Percentiles rank a stretch among this genome's conserved stretches.
Evolutionary conservation across 495 filamentous ascomycete species (phyloP).

Genomic region (Astrothelium macrocarpum): DNA sequence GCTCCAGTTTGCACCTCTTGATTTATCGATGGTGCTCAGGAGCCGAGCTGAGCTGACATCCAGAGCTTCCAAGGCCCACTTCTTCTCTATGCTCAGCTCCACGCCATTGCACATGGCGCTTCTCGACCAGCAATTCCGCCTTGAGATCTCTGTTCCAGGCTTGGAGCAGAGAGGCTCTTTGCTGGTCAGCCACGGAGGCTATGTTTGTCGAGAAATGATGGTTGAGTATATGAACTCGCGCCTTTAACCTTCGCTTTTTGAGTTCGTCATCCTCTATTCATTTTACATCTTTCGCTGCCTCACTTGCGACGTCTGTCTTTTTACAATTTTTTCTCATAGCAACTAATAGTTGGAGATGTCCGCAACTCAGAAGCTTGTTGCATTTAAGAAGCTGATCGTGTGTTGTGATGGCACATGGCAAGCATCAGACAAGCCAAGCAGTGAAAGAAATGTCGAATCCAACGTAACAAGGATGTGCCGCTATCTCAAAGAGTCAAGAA

Average conservation of each 20-base stretch:
- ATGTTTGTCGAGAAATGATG: not conserved
- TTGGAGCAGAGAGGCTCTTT: not conserved
- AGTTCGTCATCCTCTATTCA: not conserved
- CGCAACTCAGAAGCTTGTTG: slow-evolving; percentile 22
- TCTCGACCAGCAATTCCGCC: not conserved
- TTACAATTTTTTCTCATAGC: not conserved
- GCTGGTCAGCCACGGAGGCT: not conserved
- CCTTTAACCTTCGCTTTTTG: not conserved
- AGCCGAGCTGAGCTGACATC: not conserved
- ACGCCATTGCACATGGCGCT: not conserved
- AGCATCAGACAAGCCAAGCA: not conserved
- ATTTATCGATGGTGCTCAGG: not conserved
- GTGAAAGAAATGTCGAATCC: not conserved
- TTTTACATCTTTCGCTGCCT: not conserved
- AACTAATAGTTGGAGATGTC: not conserved
- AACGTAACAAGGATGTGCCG: not conserved
- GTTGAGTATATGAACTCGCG: not conserved
- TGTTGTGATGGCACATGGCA: slow-evolving; percentile 29
- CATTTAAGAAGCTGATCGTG: slow-evolving; percentile 26
- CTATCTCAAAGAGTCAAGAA: not conserved
- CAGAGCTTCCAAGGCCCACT: not conserved
- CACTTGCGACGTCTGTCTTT: not conserved
- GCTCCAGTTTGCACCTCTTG: not conserved
- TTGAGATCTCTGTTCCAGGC: not conserved
- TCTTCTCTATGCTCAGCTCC: not conserved